phyloP scores from a whole-genome alignment of 2,329 filamentous ascomycete genomes.

The Cadophora sp. region DNA sequence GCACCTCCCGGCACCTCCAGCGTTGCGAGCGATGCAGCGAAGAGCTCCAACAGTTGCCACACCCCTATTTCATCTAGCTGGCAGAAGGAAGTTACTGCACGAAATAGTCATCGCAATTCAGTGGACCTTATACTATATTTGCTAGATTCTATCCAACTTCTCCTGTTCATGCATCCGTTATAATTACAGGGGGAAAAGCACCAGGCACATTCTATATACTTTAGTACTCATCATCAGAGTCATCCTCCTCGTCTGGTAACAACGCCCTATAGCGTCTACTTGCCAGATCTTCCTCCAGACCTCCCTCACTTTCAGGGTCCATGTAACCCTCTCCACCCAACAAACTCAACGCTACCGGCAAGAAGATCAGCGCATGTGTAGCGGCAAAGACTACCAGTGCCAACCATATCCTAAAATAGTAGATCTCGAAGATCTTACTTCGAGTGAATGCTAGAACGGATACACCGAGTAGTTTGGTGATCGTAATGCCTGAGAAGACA shows the following conservation, averaged over 20 bases:
- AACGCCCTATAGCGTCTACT: slow-evolving; percentile 79
- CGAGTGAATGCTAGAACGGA: slow-evolving; percentile 91
- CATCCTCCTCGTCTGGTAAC: slow-evolving; percentile 78
- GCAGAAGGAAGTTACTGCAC: neutral
- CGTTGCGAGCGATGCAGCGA: neutral
- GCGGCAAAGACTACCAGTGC: slow-evolving; percentile 90
- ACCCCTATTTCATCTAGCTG: neutral
- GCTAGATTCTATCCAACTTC: neutral
- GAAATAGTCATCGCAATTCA: too few species aligned
- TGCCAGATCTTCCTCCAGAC: slow-evolving; percentile 87
- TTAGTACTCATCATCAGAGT: slow-evolving; percentile 40
- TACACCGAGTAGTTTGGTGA: slow-evolving; percentile 94
- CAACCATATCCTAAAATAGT: slow-evolving; percentile 98
- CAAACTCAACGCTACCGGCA: slow-evolving; percentile 88
- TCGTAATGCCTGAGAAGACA: slow-evolving; percentile 94
- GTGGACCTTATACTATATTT: neutral
- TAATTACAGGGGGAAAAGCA: neutral
- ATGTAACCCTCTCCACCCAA: slow-evolving; percentile 87
- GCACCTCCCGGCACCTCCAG: neutral
- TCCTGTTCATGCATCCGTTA: slow-evolving; percentile 2
- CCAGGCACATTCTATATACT: neutral
- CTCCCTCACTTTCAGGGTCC: slow-evolving; percentile 85
- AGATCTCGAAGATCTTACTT: slow-evolving; percentile 99
- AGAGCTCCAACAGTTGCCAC: too few species aligned
- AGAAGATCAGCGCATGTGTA: slow-evolving; percentile 85